phyloP scores from a whole-genome alignment of 768 basidiomycete genomes.

The Boletellus ananiceps region DNA sequence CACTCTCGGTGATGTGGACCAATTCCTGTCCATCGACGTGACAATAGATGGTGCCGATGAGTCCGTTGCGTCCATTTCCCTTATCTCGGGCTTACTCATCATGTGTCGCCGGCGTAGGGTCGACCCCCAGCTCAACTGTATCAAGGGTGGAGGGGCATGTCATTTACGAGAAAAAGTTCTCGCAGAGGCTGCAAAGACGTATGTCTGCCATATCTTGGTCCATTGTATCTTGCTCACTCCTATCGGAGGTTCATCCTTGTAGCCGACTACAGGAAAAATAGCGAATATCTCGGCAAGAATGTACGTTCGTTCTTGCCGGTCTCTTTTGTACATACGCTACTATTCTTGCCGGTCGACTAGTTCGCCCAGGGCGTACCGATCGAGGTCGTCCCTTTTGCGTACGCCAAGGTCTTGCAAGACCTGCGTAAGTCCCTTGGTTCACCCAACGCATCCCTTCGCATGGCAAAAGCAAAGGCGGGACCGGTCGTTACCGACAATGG shows the following conservation, averaged over 20 bases:
- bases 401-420: slow-evolving; percentile 78
- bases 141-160: slow-evolving; percentile 97
- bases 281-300: slow-evolving; percentile 70
- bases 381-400: slow-evolving; percentile 96
- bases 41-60: slow-evolving; percentile 98
- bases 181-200: slow-evolving; percentile 92
- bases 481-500: slow-evolving; percentile 97
- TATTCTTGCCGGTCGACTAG: slow-evolving; percentile 34
- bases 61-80: slow-evolving; percentile 40
- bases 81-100: background rate
- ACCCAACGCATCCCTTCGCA: slow-evolving; percentile 73
- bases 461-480: slow-evolving; percentile 92
- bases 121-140: slow-evolving; percentile 80
- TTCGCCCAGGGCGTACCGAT: slow-evolving; percentile 89
- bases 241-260: slow-evolving; percentile 68
- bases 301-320: slow-evolving; percentile 43
- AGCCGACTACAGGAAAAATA: slow-evolving; percentile 95
- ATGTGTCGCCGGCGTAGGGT: slow-evolving; percentile 48
- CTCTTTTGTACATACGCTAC: background rate
- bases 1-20: slow-evolving; percentile 81
- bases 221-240: slow-evolving; percentile 45
- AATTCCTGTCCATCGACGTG: slow-evolving; percentile 88
- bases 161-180: slow-evolving; percentile 96
- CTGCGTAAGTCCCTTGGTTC: slow-evolving; percentile 58
- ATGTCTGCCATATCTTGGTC: background rate